phyloP scores from a whole-genome alignment of 768 basidiomycete genomes.

The Omphalotus guepiniiformis region DNA sequence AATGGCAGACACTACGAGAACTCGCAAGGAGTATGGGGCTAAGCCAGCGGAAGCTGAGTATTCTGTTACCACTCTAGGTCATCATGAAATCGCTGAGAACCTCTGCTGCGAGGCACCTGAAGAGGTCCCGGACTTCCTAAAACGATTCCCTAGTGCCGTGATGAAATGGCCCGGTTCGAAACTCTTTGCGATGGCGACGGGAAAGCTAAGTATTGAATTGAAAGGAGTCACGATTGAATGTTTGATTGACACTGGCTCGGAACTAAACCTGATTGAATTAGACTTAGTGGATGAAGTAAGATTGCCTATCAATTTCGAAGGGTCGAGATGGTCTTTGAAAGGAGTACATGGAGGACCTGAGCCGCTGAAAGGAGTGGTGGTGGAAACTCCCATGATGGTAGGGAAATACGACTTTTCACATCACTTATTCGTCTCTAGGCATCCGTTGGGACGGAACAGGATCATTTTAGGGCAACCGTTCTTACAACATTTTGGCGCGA shows the following conservation, averaged over 20 bases:
- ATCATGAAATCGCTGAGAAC: too few relatives aligned
- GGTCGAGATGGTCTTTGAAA: constrained; percentile 20
- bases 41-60: neutral
- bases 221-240: neutral
- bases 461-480: constrained; percentile 18
- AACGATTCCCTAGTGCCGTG: neutral
- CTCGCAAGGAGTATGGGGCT: neutral
- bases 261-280: neutral
- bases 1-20: neutral
- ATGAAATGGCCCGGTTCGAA: neutral
- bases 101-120: too few relatives aligned
- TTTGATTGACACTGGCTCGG: constrained; percentile 7
- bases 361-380: constrained; percentile 12
- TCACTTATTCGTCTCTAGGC: constrained; percentile 19
- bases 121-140: neutral
- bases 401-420: constrained; percentile 19
- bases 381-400: constrained; percentile 15
- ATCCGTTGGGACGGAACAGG: constrained; percentile 9
- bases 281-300: neutral
- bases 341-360: constrained; percentile 19
- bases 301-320: constrained; percentile 51
- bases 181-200: constrained; percentile 5
- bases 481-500: constrained; percentile 6
- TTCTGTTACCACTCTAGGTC: too few relatives aligned
- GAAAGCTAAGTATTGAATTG: neutral